Evolutionary conservation across 192 early-diverging fungal species (phyloP), one percentile per base, ranked within the genome.

Genomic region (Coemansia sp.): DNA sequence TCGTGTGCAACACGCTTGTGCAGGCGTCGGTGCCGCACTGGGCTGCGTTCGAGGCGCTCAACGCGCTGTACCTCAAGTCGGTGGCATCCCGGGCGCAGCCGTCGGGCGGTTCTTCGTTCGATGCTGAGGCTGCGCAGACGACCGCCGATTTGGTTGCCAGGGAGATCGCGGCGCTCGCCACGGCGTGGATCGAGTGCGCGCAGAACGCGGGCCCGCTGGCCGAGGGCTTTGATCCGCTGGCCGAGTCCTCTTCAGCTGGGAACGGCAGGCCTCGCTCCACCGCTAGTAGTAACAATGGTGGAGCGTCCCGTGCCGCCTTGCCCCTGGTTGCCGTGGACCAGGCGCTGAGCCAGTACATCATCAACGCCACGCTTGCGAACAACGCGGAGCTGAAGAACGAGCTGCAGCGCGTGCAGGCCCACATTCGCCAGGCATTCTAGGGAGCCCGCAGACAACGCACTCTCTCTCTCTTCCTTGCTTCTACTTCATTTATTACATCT

Each of bases 301-400:
- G 32, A 4, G 32, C 2, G 32, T 4, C 32, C 2, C 32, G 43
- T 7, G 58, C 69, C 17, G 49, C 58, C 16, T 69, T 85, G 65
- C 81, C 84, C 0, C 61, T 72, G 8, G 74, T 71, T 44, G 61
- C 56, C 3, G 75, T 85, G 12, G 84, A 85, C 41, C 64, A 76
- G 42, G 84, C 81, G 0, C 46, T 85, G 57, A 85, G 74, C 72
- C 71, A 77, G 71, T 83, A 83, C 44, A 85, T 85, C 46, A 70
- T 83, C 56, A 69, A 71, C 14, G 63, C 81, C 0, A 74, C 68
- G 17, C 48, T 83, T 20, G 53, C 41, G 43, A 76, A 80, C 39
- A 74, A 73, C 44, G 55, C 44, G 10, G 62, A 67, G 8, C 64
- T 85, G 42, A 72, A 74, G 53, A 56, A 57, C 38, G 80, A 83